Conservation (phyloP, 768 basidiomycete species). For the Lentinula detonsa region DNA sequence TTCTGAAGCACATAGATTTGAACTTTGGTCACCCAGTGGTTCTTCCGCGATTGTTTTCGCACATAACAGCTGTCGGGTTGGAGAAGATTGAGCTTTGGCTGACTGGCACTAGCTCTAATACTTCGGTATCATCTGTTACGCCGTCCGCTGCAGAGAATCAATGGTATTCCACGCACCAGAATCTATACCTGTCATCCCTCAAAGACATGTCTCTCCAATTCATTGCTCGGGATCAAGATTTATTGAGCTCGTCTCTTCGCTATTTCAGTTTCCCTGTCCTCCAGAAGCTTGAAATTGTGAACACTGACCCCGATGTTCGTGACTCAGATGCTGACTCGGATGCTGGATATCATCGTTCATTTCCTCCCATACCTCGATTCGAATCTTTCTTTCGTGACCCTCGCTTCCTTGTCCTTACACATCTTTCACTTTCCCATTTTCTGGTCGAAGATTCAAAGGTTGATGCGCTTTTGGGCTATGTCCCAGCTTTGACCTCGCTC, state of each 20-base stretch:
- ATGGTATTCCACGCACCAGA: not conserved
- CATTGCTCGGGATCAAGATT: conserved; percentile 26
- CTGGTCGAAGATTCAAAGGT: conserved; percentile 26
- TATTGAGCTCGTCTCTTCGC: conserved; percentile 29
- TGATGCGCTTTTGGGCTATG: conserved; percentile 42
- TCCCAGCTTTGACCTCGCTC: conserved; percentile 41
- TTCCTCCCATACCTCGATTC: conserved; percentile 37
- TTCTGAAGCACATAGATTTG: conserved; percentile 42
- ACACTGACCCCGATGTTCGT: conserved; percentile 23
- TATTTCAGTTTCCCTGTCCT: conserved; percentile 40
- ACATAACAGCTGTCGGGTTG: conserved; percentile 32
- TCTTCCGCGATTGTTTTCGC: conserved; percentile 35
- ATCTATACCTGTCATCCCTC: conserved; percentile 26
- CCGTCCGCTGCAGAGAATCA: not conserved
- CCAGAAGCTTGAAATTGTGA: conserved; percentile 37
- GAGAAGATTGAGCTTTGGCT: conserved; percentile 39
- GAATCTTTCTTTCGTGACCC: conserved; percentile 54
- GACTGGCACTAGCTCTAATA: not conserved
- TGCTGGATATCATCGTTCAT: conserved; percentile 6
- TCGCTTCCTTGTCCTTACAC: conserved; percentile 42
- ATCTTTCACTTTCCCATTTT: conserved; percentile 45
- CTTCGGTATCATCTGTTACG: not conserved
- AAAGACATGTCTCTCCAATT: conserved; percentile 39
- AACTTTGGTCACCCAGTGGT: conserved; percentile 36
- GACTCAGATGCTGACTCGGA: conserved; percentile 14